Evolutionary conservation across 2,329 filamentous ascomycete species (phyloP).

Genomic region (Calycina herbarum): DNA sequence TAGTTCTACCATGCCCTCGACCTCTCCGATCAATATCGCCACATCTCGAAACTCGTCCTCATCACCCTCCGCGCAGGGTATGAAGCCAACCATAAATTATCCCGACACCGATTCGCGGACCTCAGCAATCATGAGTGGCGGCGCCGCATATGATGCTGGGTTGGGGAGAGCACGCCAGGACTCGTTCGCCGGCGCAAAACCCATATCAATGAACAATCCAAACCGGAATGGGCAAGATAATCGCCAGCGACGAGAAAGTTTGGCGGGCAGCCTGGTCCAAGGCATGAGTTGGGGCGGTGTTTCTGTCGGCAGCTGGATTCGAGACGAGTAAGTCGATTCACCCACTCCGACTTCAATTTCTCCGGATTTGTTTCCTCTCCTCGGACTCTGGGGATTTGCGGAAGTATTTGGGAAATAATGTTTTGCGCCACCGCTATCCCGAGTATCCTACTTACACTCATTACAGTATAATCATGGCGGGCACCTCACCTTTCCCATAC

Average conservation of each 20-base stretch:
- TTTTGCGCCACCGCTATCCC: conserved; percentile 25
- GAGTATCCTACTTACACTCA: conserved; percentile 25
- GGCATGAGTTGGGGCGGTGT: conserved; percentile 98
- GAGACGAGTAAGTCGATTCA: conserved; percentile 81
- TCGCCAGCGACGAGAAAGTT: conserved; percentile 59
- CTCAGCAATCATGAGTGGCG: conserved; percentile 58
- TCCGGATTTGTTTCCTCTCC: conserved; percentile 4
- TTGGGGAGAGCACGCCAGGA: conserved; percentile 57
- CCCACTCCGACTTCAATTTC: not conserved
- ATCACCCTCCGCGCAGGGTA: conserved; percentile 41
- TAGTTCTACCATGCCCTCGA: conserved; percentile 34
- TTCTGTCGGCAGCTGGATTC: conserved; percentile 94
- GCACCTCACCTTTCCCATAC: conserved; percentile 88
- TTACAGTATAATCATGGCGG: conserved; percentile 85
- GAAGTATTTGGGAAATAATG: not conserved
- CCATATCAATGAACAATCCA: conserved; percentile 64
- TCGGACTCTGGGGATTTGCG: not conserved
- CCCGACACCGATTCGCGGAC: conserved; percentile 34
- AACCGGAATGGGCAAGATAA: conserved; percentile 57
- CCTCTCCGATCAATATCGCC: conserved; percentile 39
- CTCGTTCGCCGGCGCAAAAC: conserved; percentile 65
- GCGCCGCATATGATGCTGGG: conserved; percentile 56
- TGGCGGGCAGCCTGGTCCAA: conserved; percentile 66
- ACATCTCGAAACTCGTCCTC: conserved; percentile 38
- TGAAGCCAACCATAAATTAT: conserved; percentile 28